These are phyloP conservation scores for Coemansia pectinata DNA, from an alignment of 192 early-diverging fungal genomes.

Conservation along the genomic window DNA sequence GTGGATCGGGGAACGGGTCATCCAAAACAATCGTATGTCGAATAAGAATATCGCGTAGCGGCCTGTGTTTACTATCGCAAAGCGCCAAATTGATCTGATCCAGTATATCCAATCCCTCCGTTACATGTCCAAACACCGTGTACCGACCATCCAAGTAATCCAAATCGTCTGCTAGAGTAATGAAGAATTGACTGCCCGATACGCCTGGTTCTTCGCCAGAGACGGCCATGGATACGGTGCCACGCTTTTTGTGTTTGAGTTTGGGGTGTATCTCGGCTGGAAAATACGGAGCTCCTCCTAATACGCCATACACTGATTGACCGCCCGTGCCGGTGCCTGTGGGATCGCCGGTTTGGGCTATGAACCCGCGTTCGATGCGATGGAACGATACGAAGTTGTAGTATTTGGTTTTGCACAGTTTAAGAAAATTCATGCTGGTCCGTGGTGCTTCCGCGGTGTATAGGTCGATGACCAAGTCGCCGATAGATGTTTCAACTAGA, in stretches of 20 bases:
- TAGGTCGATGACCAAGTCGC: constrained; percentile 34
- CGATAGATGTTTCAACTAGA: constrained; percentile 82
- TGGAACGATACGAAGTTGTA: constrained; percentile 84
- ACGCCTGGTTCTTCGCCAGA: constrained; percentile 28
- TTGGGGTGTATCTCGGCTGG: constrained; percentile 68
- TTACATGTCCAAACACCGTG: constrained; percentile 88
- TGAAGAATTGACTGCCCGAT: constrained; percentile 66
- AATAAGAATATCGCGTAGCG: constrained; percentile 84
- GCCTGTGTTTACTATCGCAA: constrained; percentile 71
- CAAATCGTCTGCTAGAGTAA: constrained; percentile 63
- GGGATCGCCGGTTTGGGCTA: constrained; percentile 96
- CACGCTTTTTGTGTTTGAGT: constrained; percentile 74
- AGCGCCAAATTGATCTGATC: constrained; percentile 73
- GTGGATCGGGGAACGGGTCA: constrained; percentile 89
- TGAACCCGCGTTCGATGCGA: constrained; percentile 79
- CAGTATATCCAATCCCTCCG: constrained; percentile 86
- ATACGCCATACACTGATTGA: constrained; percentile 60
- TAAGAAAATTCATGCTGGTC: constrained; percentile 87
- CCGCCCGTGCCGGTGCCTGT: constrained; percentile 96
- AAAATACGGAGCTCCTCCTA: constrained; percentile 63
- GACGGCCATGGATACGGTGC: constrained; percentile 94
- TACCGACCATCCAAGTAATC: constrained; percentile 83
- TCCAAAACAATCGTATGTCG: constrained; percentile 90
- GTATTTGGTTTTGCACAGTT: constrained; percentile 82
- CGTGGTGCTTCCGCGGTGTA: constrained; percentile 63